Conservation (phyloP, 306 rosid species). For the Prosopis cineraria region DNA sequence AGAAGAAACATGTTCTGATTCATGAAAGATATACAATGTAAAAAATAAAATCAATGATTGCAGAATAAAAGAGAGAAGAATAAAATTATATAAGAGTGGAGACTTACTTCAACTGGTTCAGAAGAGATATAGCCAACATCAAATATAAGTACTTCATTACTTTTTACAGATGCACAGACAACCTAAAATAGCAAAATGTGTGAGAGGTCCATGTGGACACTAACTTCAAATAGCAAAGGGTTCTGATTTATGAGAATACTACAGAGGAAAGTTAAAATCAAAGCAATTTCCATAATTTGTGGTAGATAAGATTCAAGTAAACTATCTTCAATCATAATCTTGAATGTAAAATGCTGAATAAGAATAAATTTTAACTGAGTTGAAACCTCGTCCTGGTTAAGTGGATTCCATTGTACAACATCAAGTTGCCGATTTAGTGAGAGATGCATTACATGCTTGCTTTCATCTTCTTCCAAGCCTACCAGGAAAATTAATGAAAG, state of each 20-base stretch:
- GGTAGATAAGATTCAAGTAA: neutral
- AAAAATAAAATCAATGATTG: neutral
- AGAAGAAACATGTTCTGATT: neutral
- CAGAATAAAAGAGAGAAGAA: slow-evolving; percentile 22
- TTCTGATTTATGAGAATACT: slow-evolving; percentile 13
- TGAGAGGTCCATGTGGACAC: neutral
- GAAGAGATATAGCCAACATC: slow-evolving; percentile 68
- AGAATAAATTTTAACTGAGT: slow-evolving; percentile 26
- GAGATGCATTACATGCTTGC: slow-evolving; percentile 75
- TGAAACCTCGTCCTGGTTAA: slow-evolving; percentile 80
- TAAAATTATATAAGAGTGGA: slow-evolving; percentile 16
- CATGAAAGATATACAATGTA: neutral
- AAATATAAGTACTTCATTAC: slow-evolving; percentile 63
- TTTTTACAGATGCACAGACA: slow-evolving; percentile 68
- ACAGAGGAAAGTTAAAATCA: neutral
- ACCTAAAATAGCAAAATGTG: slow-evolving; percentile 53
- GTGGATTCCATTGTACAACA: slow-evolving; percentile 73
- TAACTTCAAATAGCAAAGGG: slow-evolving; percentile 7
- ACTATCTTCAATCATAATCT: neutral
- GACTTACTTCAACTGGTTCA: slow-evolving; percentile 76
- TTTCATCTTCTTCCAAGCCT: slow-evolving; percentile 66
- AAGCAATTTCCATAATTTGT: neutral
- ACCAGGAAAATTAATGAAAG: slow-evolving; percentile 33
- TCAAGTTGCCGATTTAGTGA: slow-evolving; percentile 60
- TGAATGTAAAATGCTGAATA: neutral